Conservation (phyloP, 140 eudicot genomes). For the Erigeron philadelphicus region DNA sequence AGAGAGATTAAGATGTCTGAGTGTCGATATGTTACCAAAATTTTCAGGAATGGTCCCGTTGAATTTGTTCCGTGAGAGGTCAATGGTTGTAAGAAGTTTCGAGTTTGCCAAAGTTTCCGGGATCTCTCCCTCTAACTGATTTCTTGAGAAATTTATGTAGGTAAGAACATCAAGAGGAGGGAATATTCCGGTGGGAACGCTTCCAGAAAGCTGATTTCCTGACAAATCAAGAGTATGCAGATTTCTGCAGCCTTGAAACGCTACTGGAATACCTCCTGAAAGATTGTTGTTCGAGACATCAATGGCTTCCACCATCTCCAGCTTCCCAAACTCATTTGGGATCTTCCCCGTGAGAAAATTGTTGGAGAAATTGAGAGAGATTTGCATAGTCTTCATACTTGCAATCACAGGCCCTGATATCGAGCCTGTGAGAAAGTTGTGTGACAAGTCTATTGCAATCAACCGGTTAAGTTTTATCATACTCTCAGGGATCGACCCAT, state of each 20-base stretch:
- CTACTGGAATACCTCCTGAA: slow-evolving; percentile 48
- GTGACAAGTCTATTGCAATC: slow-evolving; percentile 53
- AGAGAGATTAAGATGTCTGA: slow-evolving; percentile 67
- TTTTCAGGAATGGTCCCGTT: slow-evolving; percentile 58
- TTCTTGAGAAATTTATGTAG: slow-evolving; percentile 52
- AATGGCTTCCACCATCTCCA: slow-evolving; percentile 69
- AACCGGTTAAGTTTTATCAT: slow-evolving; percentile 37
- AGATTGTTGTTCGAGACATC: slow-evolving; percentile 70
- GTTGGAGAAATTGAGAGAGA: slow-evolving; percentile 56
- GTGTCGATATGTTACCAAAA: slow-evolving; percentile 34
- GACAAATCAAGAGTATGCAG: slow-evolving; percentile 59
- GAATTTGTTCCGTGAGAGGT: slow-evolving; percentile 65
- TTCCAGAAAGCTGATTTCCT: slow-evolving; percentile 50
- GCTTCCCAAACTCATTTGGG: slow-evolving; percentile 58
- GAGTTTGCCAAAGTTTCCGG: slow-evolving; percentile 44
- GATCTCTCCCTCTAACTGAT: slow-evolving; percentile 54
- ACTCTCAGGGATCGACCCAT: slow-evolving; percentile 49
- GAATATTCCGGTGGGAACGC: slow-evolving; percentile 33
- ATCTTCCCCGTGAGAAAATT: slow-evolving; percentile 47
- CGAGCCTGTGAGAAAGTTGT: slow-evolving; percentile 49
- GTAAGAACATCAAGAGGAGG: slow-evolving; percentile 34
- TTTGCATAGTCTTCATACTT: slow-evolving; percentile 53
- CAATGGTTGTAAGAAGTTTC: slow-evolving; percentile 40
- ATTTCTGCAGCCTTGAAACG: slow-evolving; percentile 55
- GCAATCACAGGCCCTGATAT: slow-evolving; percentile 51